phyloP scores from a whole-genome alignment of 2,329 filamentous ascomycete species.

The Aspergillus fumigatus region DNA sequence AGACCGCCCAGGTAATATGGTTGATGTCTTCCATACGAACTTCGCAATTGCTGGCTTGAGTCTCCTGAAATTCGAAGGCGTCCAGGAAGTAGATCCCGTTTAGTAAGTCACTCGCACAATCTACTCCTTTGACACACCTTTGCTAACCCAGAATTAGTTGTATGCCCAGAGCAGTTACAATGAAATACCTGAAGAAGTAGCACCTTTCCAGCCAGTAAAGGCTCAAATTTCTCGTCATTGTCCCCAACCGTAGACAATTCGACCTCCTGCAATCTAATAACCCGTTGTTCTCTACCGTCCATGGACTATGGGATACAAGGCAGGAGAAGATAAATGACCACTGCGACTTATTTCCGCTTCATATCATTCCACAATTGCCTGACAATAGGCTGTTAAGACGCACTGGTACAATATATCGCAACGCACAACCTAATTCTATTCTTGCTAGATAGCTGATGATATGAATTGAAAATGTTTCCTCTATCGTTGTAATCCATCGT shows the following conservation, averaged over 20 bases:
- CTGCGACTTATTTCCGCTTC: slow-evolving; percentile 40
- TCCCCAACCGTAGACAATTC: slow-evolving; percentile 6
- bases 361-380: slow-evolving; percentile 33
- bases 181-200: slow-evolving; percentile 51
- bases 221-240: not conserved
- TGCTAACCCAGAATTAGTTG: slow-evolving; percentile 45
- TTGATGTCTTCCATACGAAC: slow-evolving; percentile 93
- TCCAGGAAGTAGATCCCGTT: slow-evolving; percentile 78
- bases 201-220: not conserved
- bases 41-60: slow-evolving; percentile 88
- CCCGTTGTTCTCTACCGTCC: slow-evolving; percentile 47
- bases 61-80: slow-evolving; percentile 69
- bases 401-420: slow-evolving; percentile 30
- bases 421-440: not conserved
- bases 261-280: slow-evolving; percentile 68
- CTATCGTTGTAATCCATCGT: not conserved
- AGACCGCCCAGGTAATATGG: slow-evolving; percentile 88
- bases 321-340: slow-evolving; percentile 55
- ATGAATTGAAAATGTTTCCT: not conserved
- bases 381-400: slow-evolving; percentile 36
- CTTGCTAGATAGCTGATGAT: not conserved
- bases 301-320: slow-evolving; percentile 66
- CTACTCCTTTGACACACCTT: not conserved
- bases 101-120: slow-evolving; percentile 56
- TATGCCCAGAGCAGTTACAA: slow-evolving; percentile 65